Evolutionary conservation across 148 eudicot genomes (phyloP), one percentile per base, ranked within the genome.

Genomic region (Hydrangea macrophylla): DNA sequence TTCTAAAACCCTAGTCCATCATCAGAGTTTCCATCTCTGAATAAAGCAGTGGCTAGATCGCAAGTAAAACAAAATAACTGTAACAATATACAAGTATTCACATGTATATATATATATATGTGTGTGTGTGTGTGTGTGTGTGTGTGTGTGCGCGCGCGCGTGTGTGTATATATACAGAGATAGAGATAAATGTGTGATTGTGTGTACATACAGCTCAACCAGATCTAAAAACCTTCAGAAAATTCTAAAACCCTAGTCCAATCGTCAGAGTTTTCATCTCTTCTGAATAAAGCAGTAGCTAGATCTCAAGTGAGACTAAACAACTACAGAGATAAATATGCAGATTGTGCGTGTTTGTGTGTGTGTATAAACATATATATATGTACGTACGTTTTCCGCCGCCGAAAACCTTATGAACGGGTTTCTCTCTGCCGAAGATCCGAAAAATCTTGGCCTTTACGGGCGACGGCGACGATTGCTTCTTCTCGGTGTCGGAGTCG

Each of bases 351-450:
- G 8, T 30, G n/a, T 8, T 9, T 28, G n/a, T 11, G 9, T 28
- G 15, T 26, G 35, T 30, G 12, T 28, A 58, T 58, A 26, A 2
- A 20, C 32, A 33, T 60, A 18, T 33, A 35, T 31, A 25, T 18
- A 7, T 5, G 40, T 25, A 22, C 81, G 2, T 79, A 89, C 96
- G 89, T 79, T 89, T 86, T 30, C 95, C 95, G 5, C 91, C 95
- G 31, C 91, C 95, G 37, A 89, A 81, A 59, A 82, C 89, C 65
- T 84, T 68, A 66, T 89, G 91, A 63, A 89, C 91, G 25, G 95
- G 95, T 58, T 84, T 84, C 75, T 89, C 81, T 33, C 89, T 75
- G 26, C 87, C 91, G 55, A 89, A 89, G 53, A 86, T 70, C 0
- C 89, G 82, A 22, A 32, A 72, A 42, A 81, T 61, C 83, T 78